Evolutionary conservation across 257 asterid genomes (phyloP).

Genomic region (Anisodus tanguticus): DNA sequence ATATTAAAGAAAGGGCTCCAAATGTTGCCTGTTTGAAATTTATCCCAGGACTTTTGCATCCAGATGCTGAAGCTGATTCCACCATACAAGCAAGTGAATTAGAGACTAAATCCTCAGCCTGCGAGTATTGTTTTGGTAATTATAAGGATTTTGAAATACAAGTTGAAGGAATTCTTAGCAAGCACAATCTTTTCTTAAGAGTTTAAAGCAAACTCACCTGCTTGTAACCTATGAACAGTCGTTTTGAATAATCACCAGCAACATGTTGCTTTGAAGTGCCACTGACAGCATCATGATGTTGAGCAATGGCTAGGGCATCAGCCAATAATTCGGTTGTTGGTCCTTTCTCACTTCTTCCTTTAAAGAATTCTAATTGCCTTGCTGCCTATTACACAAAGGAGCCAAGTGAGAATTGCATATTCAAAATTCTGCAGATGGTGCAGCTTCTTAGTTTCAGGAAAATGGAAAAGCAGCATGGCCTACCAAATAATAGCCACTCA

Average conservation of each 20-base stretch:
- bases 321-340: constrained; percentile 75
- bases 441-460: constrained; percentile 29
- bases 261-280: constrained; percentile 97
- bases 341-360: constrained; percentile 71
- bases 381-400: constrained; percentile 72
- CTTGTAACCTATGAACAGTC: constrained; percentile 86
- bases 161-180: constrained; percentile 1
- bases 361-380: constrained; percentile 76
- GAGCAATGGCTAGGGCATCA: constrained; percentile 86
- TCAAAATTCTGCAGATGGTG: constrained; percentile 25
- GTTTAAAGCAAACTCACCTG: constrained; percentile 56
- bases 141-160: constrained; percentile 20
- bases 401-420: constrained; percentile 39
- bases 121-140: constrained; percentile 39
- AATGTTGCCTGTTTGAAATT: constrained; percentile 69
- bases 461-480: constrained; percentile 33
- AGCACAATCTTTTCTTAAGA: neutral
- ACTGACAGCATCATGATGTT: constrained; percentile 95
- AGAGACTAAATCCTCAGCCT: constrained; percentile 82
- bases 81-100: constrained; percentile 77
- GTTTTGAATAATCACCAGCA: constrained; percentile 92
- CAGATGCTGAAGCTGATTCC: constrained; percentile 52
- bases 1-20: constrained; percentile 11
- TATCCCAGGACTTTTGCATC: constrained; percentile 51
- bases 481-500: constrained; percentile 95